Evolutionary conservation across 2,329 filamentous ascomycete genomes (phyloP), one percentile per base, ranked within the genome.

Genomic region (Trichoderma endophyticum): DNA sequence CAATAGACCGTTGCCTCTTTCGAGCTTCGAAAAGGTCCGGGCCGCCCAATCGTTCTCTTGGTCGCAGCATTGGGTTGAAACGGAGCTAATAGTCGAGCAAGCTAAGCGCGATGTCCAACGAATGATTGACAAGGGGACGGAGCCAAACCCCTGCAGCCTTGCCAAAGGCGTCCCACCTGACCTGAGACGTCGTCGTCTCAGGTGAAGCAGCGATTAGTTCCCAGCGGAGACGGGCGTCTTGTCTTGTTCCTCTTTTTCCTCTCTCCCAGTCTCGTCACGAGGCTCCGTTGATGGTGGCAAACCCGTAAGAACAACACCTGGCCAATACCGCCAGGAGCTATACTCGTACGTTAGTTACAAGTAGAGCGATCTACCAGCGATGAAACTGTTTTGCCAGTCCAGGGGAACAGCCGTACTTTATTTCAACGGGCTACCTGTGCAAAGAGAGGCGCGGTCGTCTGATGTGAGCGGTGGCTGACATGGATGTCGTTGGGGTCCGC

Each of bases 141-240:
- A 28, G 21, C 59, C 59, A 63, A 36, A 68, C 57, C 64, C 71
- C 71, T 72, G 71, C 70, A 72, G 70, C 71, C 71, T 61, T 72
- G 71, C 65, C 48, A 63, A 32, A 61, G 54, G 57, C 18, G 60
- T 62, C 66, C 71, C 71, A 72, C 71, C 28, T 59, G 57, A 74
- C 73, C 73, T 74, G 73, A 74, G 73, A 74, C 73, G 73, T 71
- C 73, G 73, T 74, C 73, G 73, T 74, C 73, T 74, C 73, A 74
- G 73, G 73, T 74, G 73, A 64, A 51, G 69, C 69, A 71, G 69
- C 69, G 51, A 64, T 71, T 71, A 57, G 61, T 32, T 51, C 69
- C 24, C 39, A 54, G 69, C 61, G 69, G 69, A 66, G 68, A 71
- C 60, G 51, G 61, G 68, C 60, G 43, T 64, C 32, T 64, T 39